Evolutionary conservation across 1,284 basidiomycete genomes (phyloP).

Genomic region (Naganishia sp.): DNA sequence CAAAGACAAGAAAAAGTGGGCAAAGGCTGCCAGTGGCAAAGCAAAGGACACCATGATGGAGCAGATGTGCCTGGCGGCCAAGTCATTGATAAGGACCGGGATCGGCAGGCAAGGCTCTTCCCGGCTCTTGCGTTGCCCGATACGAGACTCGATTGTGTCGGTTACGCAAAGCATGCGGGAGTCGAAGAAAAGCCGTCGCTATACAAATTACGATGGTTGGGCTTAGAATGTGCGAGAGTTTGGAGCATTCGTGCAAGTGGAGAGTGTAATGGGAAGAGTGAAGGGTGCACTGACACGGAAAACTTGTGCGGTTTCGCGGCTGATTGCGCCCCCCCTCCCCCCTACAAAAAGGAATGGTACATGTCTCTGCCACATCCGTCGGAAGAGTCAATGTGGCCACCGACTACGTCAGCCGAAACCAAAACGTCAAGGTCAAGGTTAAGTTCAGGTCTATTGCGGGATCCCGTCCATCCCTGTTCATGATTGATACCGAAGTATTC

Average conservation of each 20-base stretch:
- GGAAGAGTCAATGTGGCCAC: constrained; percentile 80
- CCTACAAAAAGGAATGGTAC: constrained; percentile 84
- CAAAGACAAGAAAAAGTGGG: constrained; percentile 80
- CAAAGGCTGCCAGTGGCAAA: constrained; percentile 49
- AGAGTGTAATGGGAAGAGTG: constrained; percentile 78
- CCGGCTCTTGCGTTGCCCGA: constrained; percentile 88
- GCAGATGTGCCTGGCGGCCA: constrained; percentile 49
- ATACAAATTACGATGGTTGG: constrained; percentile 87
- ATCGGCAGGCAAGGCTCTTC: constrained; percentile 80
- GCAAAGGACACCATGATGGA: constrained; percentile 42
- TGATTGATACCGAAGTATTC: constrained; percentile 87
- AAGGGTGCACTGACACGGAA: constrained; percentile 68
- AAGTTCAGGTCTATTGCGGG: constrained; percentile 91
- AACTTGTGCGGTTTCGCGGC: constrained; percentile 28
- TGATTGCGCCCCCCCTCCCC: too few species aligned
- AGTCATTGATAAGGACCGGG: constrained; percentile 60
- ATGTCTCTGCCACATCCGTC: constrained; percentile 84
- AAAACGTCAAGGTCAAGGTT: constrained; percentile 91
- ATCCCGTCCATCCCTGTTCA: constrained; percentile 79
- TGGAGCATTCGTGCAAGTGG: constrained; percentile 87
- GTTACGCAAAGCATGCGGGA: constrained; percentile 41
- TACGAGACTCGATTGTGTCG: constrained; percentile 58
- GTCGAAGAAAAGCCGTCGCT: constrained; percentile 81
- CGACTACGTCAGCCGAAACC: constrained; percentile 80
- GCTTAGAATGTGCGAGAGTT: constrained; percentile 89